Base-by-base conservation (phyloP, 1,139 yeast genomes). In the Yarrowia galli region DNA sequence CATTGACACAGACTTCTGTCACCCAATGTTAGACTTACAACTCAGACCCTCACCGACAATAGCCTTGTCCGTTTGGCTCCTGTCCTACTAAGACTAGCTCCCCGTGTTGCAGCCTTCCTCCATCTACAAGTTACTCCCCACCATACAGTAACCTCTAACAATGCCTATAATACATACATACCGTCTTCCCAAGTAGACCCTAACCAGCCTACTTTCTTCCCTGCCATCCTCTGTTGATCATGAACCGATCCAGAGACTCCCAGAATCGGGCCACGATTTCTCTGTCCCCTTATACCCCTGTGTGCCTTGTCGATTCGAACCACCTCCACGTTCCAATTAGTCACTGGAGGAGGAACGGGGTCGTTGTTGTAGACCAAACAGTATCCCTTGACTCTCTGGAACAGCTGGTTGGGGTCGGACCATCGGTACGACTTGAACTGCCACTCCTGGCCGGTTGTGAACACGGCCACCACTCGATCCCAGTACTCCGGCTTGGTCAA, bases 381-480 rank as follows among this genome's bases (percentile, higher is more conserved):
- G 75, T 87, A 92, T 1, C 99, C 99, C 69, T 89, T 87, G 71
- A 91, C 91, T 73, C 87, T 87, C 74, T 90, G 96, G 78, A 95
- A 96, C 71, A 95, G 81, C 49, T 83, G 82, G 70, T 89, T 87
- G 1, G 99, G 98, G 69, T 88, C 87, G 45, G 88, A 83, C 85
- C 92, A 90, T 75, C 89, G 90, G 78, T 95, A 95, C 74, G 88
- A 87, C 74, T 91, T 86, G 79, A 95, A 91, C 79, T 95, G 99
- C 99, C 99, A 95, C 67, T 89, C 84, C 79, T 95, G 99, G 20
- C 99, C 99, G 1, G 98, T 95, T 18, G 97, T 95, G 80, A 95
- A 90, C 43, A 95, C 91, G 0, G 97, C 98, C 65, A 95, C 91
- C 1, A 96, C 98, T 69, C 99, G 84, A 68, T 81, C 82, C 99